These are phyloP conservation scores for Pseudopithomyces chartarum DNA, from an alignment of 2,329 filamentous ascomycete genomes.

Conservation along the genomic window DNA sequence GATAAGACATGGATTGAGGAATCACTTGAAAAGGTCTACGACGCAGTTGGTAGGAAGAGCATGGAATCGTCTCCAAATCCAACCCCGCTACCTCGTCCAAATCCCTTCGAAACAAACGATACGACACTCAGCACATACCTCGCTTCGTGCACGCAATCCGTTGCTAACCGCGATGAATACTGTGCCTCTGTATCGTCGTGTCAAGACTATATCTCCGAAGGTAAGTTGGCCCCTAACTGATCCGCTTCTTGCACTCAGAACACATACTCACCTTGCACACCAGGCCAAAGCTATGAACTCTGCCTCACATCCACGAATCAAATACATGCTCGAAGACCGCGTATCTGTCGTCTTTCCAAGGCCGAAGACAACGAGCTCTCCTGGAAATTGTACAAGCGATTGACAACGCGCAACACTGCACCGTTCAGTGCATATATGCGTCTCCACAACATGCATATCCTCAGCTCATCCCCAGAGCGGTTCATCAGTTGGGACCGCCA, in stretches of 20 bases:
- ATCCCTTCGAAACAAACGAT: conserved; percentile 38
- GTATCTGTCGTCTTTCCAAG: conserved; percentile 33
- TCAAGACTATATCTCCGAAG: conserved; percentile 73
- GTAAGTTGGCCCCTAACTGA: conserved; percentile 37
- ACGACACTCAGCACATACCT: conserved; percentile 34
- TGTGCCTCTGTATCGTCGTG: conserved; percentile 70
- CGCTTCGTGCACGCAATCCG: conserved; percentile 21
- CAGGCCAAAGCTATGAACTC: conserved; percentile 76
- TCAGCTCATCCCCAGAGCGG: conserved; percentile 86
- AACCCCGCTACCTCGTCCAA: conserved; percentile 25
- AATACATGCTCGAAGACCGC: conserved; percentile 51
- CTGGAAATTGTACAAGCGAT: conserved; percentile 74
- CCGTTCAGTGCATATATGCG: conserved; percentile 84
- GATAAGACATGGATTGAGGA: conserved; percentile 55
- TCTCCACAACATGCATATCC: conserved; percentile 66
- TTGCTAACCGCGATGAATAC: conserved; percentile 53
- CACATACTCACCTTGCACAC: not conserved
- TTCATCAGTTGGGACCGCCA: conserved; percentile 73
- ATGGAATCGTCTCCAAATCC: conserved; percentile 35
- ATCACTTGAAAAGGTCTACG: conserved; percentile 33
- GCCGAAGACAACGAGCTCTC: conserved; percentile 39
- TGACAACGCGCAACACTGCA: conserved; percentile 75
- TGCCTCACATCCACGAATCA: conserved; percentile 79
- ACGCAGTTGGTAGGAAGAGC: conserved; percentile 34
- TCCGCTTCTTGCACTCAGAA: not conserved